Evolutionary conservation across 129 eudicot genomes (phyloP), one percentile per base, ranked within the genome.

Genomic region (Scalesia atractyloides): DNA sequence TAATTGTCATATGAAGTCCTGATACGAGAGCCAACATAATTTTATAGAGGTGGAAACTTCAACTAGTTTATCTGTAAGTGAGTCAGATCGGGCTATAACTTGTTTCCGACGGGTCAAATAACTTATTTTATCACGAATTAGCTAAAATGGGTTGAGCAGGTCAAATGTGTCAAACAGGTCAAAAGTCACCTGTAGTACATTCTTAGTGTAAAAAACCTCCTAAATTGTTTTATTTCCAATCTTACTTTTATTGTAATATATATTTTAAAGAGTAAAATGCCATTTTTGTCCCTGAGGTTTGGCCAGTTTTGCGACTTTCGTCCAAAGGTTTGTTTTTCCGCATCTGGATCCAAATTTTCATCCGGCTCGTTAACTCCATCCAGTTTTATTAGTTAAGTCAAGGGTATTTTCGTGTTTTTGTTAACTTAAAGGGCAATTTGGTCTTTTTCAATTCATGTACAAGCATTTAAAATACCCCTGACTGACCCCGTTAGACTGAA

Each of bases 1-100:
- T 52, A 49, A 66, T 24, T 78, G 48, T 57, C 9, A 48, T 61
- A 62, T 77, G 65, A 77, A 70, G 39, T 36, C 74, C 52, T 44
- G 48, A 76, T 58, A 56, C 26, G 58, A 66, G 71, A 63, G 34
- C 15, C 18, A 47, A 24, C 13, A 15, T 63, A 69, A 73, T 30
- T 62, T 62, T 3, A 51, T 16, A 69, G 65, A 70, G 43, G 9
- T 72, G 76, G 44, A 36, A 58, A 20, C 24, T 20, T 44, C 26
- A 16, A 62, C 67, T 18, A 0, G 54, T 57, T 57, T 24, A 63
- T 18, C 18, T 44, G 54, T 36, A 18, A 16, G 41, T n/a, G 53
- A 60, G 44, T 7, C 26, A 8, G 13, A 7, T 53, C 8, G 1
- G 56, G 53, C 26, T 64, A 41, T 41, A 41, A 13, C 59, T 58